Evolutionary conservation across 176 grass and related monocot species (phyloP), one percentile per base, ranked within the genome.

Genomic region (Hordeum marinum): DNA sequence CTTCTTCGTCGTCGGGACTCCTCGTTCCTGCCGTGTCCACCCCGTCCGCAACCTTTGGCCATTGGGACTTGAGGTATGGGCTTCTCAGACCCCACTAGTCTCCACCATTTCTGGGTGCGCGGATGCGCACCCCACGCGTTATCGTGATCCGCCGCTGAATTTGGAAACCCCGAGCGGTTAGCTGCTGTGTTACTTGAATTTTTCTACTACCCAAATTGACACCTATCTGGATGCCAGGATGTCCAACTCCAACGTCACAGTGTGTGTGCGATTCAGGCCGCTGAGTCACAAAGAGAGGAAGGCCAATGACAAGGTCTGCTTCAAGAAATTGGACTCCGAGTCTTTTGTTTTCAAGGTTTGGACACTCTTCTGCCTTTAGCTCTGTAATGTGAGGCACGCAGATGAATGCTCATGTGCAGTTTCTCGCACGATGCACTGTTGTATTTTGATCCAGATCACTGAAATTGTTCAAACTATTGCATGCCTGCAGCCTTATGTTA

Each of bases 261-360:
- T 97, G 52, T 97, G 92, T 42, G 90, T 97, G 80, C 50, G 92
- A 57, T 97, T 97, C 83, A 94, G 95, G 48, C 92, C 95, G 6
- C 84, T 94, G 73, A 97, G 52, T 36, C 80, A 83, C 7, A 94
- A 80, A 48, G 95, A 97, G 82, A 92, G 87, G 90, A 91, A 85
- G 83, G 71, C 75, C 36, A 86, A 86, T 26, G 94, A 94, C 9
- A 88, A 36, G 26, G 58, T 87, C 77, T 89, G 84, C 81, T 85
- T 97, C 82, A 88, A 82, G 37, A 85, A 76, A 62, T 63, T 94
- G 77, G 88, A 92, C 82, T 84, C 88, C 0, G 84, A 92, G 63
- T 92, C 95, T 6, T 97, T 94, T 84, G 69, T 89, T 59, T 69
- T 94, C 82, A 92, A 94, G 95, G 92, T 94, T 74, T 71, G 80